Evolutionary conservation across 257 asterid species (phyloP).

Genomic region (Phtheirospermum japonicum): DNA sequence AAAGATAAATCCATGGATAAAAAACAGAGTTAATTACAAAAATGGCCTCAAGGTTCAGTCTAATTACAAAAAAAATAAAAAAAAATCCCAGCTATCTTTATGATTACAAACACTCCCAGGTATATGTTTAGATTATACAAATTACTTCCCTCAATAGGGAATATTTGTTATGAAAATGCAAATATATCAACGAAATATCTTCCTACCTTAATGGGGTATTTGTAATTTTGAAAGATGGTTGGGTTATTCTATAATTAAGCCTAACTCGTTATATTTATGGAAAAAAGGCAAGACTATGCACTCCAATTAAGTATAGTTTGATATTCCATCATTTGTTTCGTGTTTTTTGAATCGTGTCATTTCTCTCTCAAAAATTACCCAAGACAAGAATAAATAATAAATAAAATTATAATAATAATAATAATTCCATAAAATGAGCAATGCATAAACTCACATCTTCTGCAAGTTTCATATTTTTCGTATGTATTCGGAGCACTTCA

Average conservation of each 20-base stretch:
- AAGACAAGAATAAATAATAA: too few species aligned
- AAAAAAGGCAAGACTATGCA: too few species aligned
- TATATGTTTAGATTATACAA: too few species aligned
- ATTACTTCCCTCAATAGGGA: background rate
- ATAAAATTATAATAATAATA: too few species aligned
- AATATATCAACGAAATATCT: too few species aligned
- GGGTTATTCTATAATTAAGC: background rate
- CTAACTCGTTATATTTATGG: too few species aligned
- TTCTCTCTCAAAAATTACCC: too few species aligned
- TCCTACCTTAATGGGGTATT: background rate
- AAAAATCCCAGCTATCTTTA: too few species aligned
- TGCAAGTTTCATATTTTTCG: constrained; percentile 49
- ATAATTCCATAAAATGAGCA: background rate
- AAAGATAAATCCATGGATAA: too few species aligned
- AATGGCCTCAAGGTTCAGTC: background rate
- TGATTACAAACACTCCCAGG: too few species aligned
- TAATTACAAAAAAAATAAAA: background rate
- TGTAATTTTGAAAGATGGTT: background rate
- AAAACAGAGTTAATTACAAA: background rate
- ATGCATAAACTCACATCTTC: constrained; percentile 41
- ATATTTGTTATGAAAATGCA: background rate
- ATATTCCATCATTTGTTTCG: too few species aligned
- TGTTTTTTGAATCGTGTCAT: too few species aligned
- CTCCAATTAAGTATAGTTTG: background rate
- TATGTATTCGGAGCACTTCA: constrained; percentile 46